Base-by-base conservation (phyloP, 2,329 filamentous ascomycete genomes). In the Diaporthe citriasiana region DNA sequence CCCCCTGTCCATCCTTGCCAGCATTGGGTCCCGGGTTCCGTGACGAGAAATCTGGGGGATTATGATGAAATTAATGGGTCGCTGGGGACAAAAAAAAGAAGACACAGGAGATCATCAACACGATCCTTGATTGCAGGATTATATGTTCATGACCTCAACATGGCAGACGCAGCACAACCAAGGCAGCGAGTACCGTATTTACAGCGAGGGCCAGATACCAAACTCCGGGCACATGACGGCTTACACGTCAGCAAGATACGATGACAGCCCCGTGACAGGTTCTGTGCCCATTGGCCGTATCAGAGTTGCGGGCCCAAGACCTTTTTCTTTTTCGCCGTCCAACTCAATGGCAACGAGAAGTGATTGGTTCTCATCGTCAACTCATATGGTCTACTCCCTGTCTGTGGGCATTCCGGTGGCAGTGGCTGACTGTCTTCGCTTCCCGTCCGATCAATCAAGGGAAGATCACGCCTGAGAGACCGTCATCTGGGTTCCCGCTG, bases 1-100 rank as follows among this genome's bases (percentile, higher is more conserved):
- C 74, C 74, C 68, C 74, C 74, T 76, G 74, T 56, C 45, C 56
- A 76, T 74, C 74, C 56, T 50, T 63, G 25, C 69, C 56, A 53
- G 53, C 57, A 53, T 47, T 47, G 59, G 42, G 15, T n/a, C 45
- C 51, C 8, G 33, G 33, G n/a, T 53, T 40, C 35, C 66, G 65
- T 55, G 9, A 59, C 13, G 30, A 56, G n/a, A 73, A 55, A 50
- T 38, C 71, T 60, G 63, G 70, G 73, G 63, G 30, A 40, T 40
- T 45, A 72, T 74, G 73, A 74, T 72, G 73, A 72, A 69, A 72
- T 69, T 15, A 35, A 69, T 63, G 60, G 38, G 35, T 25, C 19
- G 42, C 42, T 30, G 40, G 60, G 13, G 42, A 66, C 42, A 40
- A 72, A 72, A 72, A 69, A 53, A 72, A 57, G 30, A 72, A 60